Conservation (phyloP, 148 eudicot genomes). For the Polygonum aviculare region DNA sequence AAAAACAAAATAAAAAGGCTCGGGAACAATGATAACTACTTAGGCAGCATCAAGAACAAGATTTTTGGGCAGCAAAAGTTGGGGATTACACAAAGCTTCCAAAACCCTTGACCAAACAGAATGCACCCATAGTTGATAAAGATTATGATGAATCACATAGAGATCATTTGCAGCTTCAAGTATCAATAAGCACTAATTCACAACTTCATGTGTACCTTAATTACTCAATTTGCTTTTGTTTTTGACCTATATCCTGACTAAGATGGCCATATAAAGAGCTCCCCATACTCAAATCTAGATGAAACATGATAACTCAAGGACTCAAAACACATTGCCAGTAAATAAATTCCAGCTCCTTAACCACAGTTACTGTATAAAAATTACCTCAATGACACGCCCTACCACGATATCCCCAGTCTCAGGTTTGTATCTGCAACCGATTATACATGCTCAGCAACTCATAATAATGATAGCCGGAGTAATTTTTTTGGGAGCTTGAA, state of each 20-base stretch:
- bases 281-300: not conserved
- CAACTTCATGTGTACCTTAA: not conserved
- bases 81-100: not conserved
- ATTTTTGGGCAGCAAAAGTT: not conserved
- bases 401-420: constrained; percentile 84
- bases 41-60: not conserved
- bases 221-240: not conserved
- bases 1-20: not conserved
- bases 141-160: not conserved
- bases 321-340: not conserved
- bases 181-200: not conserved
- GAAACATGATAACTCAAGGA: not conserved
- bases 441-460: not conserved
- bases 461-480: not conserved
- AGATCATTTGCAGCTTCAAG: not conserved
- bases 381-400: constrained; percentile 89
- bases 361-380: not conserved
- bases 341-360: too few species aligned
- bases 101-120: not conserved
- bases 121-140: not conserved
- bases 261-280: not conserved
- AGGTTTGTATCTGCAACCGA: constrained; percentile 69
- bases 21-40: not conserved
- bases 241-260: too few species aligned
- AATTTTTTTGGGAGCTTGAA: not conserved